Conservation (phyloP, 78 protist species). For the Paratrimastix pyriformis region DNA sequence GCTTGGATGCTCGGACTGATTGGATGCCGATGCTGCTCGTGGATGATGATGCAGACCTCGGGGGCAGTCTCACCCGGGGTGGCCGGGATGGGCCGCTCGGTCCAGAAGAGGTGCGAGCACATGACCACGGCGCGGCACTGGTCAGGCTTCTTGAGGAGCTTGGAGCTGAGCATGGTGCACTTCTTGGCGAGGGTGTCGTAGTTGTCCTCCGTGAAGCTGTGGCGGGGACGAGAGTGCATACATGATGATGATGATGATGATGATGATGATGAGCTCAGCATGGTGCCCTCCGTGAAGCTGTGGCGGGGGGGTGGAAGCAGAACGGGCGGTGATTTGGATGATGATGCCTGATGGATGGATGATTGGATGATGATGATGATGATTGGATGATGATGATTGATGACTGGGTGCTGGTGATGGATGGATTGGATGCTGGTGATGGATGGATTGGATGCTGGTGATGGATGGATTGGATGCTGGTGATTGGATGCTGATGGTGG, state of each 20-base stretch:
- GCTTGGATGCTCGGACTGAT: background rate
- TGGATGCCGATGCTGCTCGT: background rate
- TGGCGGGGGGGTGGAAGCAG: too few species aligned
- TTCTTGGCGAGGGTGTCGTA: constrained; percentile 60
- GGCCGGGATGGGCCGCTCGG: constrained; percentile 11
- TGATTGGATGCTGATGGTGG: background rate
- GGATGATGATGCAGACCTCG: background rate
- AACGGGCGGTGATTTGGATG: too few species aligned
- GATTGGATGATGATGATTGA: too few species aligned
- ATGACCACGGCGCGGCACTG: constrained; percentile 66
- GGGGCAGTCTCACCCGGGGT: background rate
- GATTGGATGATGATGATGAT: too few species aligned
- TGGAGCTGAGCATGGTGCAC: constrained; percentile 34
- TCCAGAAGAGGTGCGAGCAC: constrained; percentile 73
- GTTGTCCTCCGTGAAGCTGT: constrained; percentile 48
- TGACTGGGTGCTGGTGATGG: background rate
- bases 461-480: too few species aligned
- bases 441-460: background rate
- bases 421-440: background rate
- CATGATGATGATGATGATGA: too few species aligned
- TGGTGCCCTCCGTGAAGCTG: too few species aligned
- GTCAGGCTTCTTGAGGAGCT: constrained; percentile 69
- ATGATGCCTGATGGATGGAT: too few species aligned
- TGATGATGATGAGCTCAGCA: too few species aligned
- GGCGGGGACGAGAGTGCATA: background rate